phyloP scores from a whole-genome alignment of 768 basidiomycete species.

The Neoboletus magnificus region DNA sequence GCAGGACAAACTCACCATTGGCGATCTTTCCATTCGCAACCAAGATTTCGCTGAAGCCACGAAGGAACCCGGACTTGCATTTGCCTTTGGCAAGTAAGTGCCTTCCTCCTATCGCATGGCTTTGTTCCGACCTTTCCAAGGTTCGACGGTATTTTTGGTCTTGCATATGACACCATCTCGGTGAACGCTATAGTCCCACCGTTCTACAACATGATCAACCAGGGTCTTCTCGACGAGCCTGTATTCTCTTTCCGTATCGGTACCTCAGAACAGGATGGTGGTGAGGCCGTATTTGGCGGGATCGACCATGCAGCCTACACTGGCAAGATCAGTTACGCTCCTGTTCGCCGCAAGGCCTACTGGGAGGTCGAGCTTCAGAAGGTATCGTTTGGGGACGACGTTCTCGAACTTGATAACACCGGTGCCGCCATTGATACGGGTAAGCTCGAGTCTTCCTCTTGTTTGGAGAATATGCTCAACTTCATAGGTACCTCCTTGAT shows the following conservation, averaged over 20 bases:
- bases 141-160: slow-evolving; percentile 94
- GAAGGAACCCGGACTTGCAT: slow-evolving; percentile 94
- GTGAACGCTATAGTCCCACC: slow-evolving; percentile 93
- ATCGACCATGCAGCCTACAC: slow-evolving; percentile 73
- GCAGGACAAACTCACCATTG: slow-evolving; percentile 73
- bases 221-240: slow-evolving; percentile 75
- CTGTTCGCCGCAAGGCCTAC: slow-evolving; percentile 92
- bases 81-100: slow-evolving; percentile 91
- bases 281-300: slow-evolving; percentile 90
- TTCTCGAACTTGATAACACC: slow-evolving; percentile 87
- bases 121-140: slow-evolving; percentile 36
- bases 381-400: slow-evolving; percentile 81
- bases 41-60: slow-evolving; percentile 95
- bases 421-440: slow-evolving; percentile 92
- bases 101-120: background rate
- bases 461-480: slow-evolving; percentile 1
- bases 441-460: slow-evolving; percentile 26
- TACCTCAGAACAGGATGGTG: slow-evolving; percentile 80
- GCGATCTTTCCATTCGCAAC: slow-evolving; percentile 68
- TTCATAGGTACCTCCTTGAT: slow-evolving; percentile 84
- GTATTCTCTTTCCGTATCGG: slow-evolving; percentile 96
- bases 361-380: slow-evolving; percentile 97
- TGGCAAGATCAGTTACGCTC: slow-evolving; percentile 82
- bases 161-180: slow-evolving; percentile 92
- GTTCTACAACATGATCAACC: slow-evolving; percentile 89